Evolutionary conservation across 78 protist genomes (phyloP).

Genomic region (Planoprotostelium fungivorum): DNA sequence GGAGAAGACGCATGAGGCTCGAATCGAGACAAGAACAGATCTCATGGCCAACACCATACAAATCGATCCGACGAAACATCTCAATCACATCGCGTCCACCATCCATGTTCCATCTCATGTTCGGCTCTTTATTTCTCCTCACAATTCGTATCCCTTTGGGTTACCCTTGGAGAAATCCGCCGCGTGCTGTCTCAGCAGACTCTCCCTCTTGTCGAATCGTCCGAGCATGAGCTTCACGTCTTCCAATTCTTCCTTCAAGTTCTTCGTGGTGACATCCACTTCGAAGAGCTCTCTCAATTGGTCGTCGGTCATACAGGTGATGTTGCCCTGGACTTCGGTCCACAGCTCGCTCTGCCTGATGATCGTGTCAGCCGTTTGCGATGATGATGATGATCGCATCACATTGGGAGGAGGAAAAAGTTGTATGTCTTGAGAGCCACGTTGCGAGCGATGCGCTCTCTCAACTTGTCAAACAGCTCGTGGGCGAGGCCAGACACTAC

Average conservation of each 20-base stretch:
- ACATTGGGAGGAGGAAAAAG: conserved; percentile 63
- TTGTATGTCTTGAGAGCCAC: conserved; percentile 62
- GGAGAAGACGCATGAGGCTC: no score
- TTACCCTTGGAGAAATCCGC: background rate
- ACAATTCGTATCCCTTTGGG: background rate
- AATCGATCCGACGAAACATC: no score
- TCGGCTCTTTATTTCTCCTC: no score
- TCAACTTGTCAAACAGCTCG: conserved; percentile 39
- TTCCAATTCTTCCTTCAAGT: conserved; percentile 27
- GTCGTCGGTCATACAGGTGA: conserved; percentile 29
- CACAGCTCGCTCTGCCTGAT: conserved; percentile 29
- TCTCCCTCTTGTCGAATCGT: background rate
- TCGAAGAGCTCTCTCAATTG: conserved; percentile 67
- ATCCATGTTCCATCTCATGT: no score
- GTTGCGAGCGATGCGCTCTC: conserved; percentile 37
- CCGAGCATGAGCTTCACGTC: background rate
- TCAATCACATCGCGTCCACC: no score
- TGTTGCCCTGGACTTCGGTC: conserved; percentile 34
- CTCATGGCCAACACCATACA: no score
- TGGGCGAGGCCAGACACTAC: conserved; percentile 34
- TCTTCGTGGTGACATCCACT: conserved; percentile 37
- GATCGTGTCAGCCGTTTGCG: background rate
- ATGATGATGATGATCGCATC: background rate
- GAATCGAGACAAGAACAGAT: no score
- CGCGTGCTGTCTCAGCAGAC: background rate